Base-by-base conservation (phyloP, 2,329 filamentous ascomycete genomes). In the Thielaviopsis punctulata region DNA sequence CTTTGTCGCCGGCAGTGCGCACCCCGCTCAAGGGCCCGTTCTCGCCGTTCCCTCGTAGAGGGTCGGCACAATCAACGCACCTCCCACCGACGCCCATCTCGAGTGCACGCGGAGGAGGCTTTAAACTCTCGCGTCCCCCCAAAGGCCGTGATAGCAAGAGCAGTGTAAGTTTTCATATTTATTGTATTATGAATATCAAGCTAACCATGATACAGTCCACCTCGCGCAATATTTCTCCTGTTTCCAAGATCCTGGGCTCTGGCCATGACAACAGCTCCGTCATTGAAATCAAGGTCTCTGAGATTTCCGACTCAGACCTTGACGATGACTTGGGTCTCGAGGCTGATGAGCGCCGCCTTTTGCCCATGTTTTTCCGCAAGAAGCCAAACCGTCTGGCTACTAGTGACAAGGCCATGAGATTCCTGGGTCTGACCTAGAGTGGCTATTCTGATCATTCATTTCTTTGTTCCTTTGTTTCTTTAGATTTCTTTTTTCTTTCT, bases 351-450 rank as follows among this genome's bases (percentile, higher is more conserved):
- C 67, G 71, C 27, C 65, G 71, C 41, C 67, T 77, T 27, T 74
- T 77, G 70, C 73, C 73, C 3, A 64, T 75, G 22, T 70, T 69
- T 36, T 60, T 69, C 59, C 62, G 63, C 52, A 68, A 64, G 54
- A 55, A 59, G 2, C 58, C 58, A 10, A 57, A 60, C 24, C 63
- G 61, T 15, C 69, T 68, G 60, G 67, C 65, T 1, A 71, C 68
- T 53, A 73, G 66, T 48, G 66, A 68, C 7, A 77, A 77, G 60
- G 73, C 73, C 6, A 65, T 76, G 50, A 75, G 73, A 60, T 75
- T 74, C 59, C 64, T 77, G 1, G 73, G 73, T 0, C 61, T 76
- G 45, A 67, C 68, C 10, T 71, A 58, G 59, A 24, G 23, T 43
- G 25, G 45, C 23, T 33, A n/a, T 41, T 12, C 5, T 13, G 1